Base-by-base conservation (phyloP, 768 basidiomycete species). In the Leccinum imitatum region DNA sequence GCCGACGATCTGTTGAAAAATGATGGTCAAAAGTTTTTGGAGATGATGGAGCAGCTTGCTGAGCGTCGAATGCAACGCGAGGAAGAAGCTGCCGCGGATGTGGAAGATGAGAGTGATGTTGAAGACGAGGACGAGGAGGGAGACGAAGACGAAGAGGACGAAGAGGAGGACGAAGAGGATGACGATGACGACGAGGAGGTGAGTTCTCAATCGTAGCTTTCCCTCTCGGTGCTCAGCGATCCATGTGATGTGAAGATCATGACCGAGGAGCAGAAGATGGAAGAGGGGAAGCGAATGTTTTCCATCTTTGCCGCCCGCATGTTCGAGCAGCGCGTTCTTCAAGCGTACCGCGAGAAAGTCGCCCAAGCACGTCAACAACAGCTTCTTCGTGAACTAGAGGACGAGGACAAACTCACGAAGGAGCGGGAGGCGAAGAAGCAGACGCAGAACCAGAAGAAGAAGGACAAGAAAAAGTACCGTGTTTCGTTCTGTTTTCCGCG, bases 41-140 rank as follows among this genome's bases (percentile, higher is more conserved):
- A 99, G 80, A 99, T 99, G 97, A 99, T 99, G 97, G 97, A 98
- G 74, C 94, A 96, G 75, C 84, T 99, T 19, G 95, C 96, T 0
- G 94, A 97, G 70, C 84, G 93, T 53, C 84, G 96, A 50, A 93
- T 96, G 84, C 89, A 91, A 66, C 84, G 95, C 4, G 95, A 98
- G 70, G 90, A 95, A 66, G 80, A 83, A 69, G 82, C 78, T 33
- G 82, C 79, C 17, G 80, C 83, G 0, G 86, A 84, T 37, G 84
- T 83, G 0, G 88, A 85, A 27, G 82, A 82, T 21, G 85, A 83
- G 37, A 84, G 84, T 6, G 85, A 84, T 3, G 83, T 84, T 1
- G 84, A 83, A 0, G 86, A 85, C 1, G 86, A 84, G 0, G 83
- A 79, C 0, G 84, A 80, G 1, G 85, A 78, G 1, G 85, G 78